Conservation (phyloP, 2,329 filamentous ascomycete genomes). For the Aspergillus sp. region DNA sequence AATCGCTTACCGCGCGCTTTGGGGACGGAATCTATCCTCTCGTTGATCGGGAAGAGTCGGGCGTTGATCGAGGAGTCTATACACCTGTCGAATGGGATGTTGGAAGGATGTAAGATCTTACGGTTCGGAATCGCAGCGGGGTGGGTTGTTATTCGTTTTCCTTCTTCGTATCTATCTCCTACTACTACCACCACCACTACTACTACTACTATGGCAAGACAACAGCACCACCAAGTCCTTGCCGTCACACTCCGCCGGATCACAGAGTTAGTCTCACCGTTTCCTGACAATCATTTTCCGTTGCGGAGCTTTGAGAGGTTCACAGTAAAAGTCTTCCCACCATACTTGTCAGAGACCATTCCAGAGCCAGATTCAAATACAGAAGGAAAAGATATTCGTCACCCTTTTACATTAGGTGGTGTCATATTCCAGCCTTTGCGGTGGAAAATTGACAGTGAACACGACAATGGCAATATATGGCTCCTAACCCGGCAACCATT, state of each 20-base stretch:
- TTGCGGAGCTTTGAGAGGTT: conserved; percentile 37
- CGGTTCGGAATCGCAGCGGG: conserved; percentile 28
- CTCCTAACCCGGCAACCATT: conserved; percentile 32
- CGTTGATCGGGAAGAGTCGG: conserved; percentile 49
- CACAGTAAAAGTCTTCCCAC: conserved; percentile 35
- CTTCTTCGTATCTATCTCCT: background rate
- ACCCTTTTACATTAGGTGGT: conserved; percentile 40
- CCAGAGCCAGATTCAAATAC: too few relatives aligned
- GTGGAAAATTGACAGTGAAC: conserved; percentile 3
- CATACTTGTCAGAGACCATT: background rate
- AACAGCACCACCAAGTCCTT: conserved; percentile 23
- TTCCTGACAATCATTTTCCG: conserved; percentile 32
- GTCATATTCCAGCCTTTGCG: conserved; percentile 40
- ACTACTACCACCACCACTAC: too few relatives aligned
- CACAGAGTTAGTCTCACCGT: conserved; percentile 43
- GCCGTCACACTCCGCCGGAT: conserved; percentile 42
- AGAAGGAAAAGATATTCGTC: background rate
- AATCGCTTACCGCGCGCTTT: conserved; percentile 62
- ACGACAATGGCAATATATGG: conserved; percentile 25
- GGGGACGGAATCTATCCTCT: conserved; percentile 55
- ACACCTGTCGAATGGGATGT: conserved; percentile 46
- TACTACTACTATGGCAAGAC: background rate
- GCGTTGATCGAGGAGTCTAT: conserved; percentile 40
- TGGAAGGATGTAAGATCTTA: conserved; percentile 31
- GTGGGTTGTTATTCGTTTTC: conserved; percentile 24